Conservation (phyloP, 441 rosid genomes). For the Pelargonium cotyledonis region DNA sequence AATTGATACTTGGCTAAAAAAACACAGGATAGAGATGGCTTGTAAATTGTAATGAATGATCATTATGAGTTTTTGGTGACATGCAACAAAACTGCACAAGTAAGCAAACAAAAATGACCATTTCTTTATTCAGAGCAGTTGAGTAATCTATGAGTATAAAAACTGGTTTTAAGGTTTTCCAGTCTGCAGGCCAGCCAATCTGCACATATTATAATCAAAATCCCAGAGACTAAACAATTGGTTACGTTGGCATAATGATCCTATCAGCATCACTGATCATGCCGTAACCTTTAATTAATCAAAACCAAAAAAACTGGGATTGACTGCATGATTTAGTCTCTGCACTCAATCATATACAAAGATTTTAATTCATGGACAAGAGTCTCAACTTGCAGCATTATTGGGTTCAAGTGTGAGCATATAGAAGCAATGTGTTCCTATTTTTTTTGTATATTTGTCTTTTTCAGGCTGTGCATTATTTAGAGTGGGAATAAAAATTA, state of each 20-base stretch:
- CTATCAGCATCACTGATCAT: background rate
- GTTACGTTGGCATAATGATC: background rate
- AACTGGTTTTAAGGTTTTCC: background rate
- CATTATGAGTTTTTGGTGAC: background rate
- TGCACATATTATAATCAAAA: background rate
- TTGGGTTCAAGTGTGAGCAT: background rate
- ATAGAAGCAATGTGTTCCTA: background rate
- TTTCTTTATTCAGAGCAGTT: slow-evolving; percentile 4
- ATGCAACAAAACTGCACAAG: background rate
- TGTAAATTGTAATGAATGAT: background rate
- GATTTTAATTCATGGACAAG: background rate
- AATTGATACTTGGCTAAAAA: background rate
- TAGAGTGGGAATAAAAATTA: background rate
- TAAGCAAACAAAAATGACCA: background rate
- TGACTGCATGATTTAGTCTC: background rate
- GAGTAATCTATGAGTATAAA: background rate
- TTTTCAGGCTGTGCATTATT: background rate
- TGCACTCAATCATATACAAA: background rate
- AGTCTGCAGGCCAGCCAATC: background rate
- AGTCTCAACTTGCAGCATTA: background rate
- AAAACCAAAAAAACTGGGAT: background rate
- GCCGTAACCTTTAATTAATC: background rate
- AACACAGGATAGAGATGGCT: slow-evolving; percentile 1
- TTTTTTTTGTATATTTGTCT: background rate
- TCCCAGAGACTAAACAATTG: background rate